Base-by-base conservation (phyloP, 2,329 filamentous ascomycete genomes). In the Aspergillus sp. region DNA sequence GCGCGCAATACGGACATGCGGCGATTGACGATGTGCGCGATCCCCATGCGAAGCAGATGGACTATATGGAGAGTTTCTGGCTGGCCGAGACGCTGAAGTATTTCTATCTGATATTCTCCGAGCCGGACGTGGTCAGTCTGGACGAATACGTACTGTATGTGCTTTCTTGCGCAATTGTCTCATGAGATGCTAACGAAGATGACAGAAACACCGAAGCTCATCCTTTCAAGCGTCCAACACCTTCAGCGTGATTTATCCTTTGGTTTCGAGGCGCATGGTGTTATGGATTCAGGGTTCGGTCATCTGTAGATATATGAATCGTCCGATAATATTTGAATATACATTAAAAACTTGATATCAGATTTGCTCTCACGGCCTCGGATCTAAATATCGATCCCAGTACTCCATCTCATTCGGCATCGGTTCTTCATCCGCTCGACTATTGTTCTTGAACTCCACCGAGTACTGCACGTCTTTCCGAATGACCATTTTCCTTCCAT, bases 31-130 rank as follows among this genome's bases (percentile, higher is more conserved):
- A 82, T 64, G 78, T 82, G 49, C 72, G 74, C 29, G 62, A 69
- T 46, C 53, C 47, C 1, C 52, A 68, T 18, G 61, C 76, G 6
- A 55, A 50, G n/a, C 66, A 73, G 31, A 56, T 68, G 46, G 75
- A 79, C 56, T 72, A 73, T 50, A 79, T 79, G 77, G 76, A 79
- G 59, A 79, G 76, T 57, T 79, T 78, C 63, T 80, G 77, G 77
- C 63, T 78, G n/a, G 74, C 77, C 0, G 77, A 80, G 65, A 80
- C 77, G 5, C 64, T 80, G 56, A 79, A 80, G 55, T 79, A 80
- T 60, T 75, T 79, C 51, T 80, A 78, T 45, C 69, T 79, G n/a
- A 75, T 77, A 26, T 79, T 80, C 60, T 76, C 74, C 4, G 75
- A 77, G 55, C 75, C 76, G 6, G 65, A 71, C 53, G 58, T 72